Base-by-base conservation (phyloP, 176 grass and related monocot species). In the Aegilops sharonensis region DNA sequence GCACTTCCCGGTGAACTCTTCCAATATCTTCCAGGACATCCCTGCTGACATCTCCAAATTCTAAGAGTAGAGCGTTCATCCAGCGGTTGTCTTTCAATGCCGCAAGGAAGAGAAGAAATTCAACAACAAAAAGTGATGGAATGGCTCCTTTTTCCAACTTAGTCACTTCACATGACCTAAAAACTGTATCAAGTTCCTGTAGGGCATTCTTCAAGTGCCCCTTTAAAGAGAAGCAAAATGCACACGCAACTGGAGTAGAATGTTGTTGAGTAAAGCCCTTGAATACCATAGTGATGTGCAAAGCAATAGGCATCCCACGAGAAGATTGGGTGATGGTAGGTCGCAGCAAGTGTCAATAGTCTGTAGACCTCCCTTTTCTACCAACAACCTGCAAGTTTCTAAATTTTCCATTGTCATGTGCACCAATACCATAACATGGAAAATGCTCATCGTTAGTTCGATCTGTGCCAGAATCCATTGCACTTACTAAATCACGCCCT, bases 261-360 rank as follows among this genome's bases (percentile, higher is more conserved):
- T 99, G 97, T 63, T 99, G 97, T 83, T 94, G 97, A 64, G 94
- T 99, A 79, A 99, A 99, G 32, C 97, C 90, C 84, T 99, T 99
- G 83, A 99, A 99, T 42, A 99, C 97, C 75, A 99, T 88, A 64
- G 94, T 96, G 72, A 92, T 99, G 89, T 99, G 97, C 85, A 99
- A 90, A 78, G 97, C 97, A 90, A 99, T 96, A 78, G 97, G 97
- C 94, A 96, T 99, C 72, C 93, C 97, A 87, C 95, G 94, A 73
- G 97, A 96, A 83, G 97, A 96, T 34, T 99, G 94, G 81, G 97
- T 99, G 77, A 99, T 95, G 67, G 92, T 99, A 78, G 97, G 97
- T 84, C 90, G 89, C 68, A 96, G 84, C 73, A 99, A 96, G 93
- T 86, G 90, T 91, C 77, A 99, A 88, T 75, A 84, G 81, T 47